A percentile compares a stretch with the other conserved stretches of the same genome.
phyloP scores from a whole-genome alignment of 345 rosid species.

The Brassica nigra region DNA sequence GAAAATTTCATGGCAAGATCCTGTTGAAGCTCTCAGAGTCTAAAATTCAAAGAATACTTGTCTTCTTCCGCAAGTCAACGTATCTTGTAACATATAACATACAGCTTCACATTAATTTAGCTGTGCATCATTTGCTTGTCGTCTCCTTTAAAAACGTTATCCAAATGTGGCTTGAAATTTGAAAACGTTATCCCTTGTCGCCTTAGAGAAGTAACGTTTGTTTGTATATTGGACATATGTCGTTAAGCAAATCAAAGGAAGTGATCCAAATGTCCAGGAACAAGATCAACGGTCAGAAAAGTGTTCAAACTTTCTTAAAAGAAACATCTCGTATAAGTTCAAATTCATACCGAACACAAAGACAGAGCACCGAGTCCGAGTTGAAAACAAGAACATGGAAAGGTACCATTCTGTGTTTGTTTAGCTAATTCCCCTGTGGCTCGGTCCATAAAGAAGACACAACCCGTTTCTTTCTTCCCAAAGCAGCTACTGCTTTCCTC shows the following conservation, averaged over 20 bases:
- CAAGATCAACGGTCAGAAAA: slow-evolving; percentile 9
- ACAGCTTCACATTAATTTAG: slow-evolving; percentile 24
- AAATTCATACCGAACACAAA: slow-evolving; percentile 14
- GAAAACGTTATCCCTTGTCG: slow-evolving; percentile 24
- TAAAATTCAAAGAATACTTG: slow-evolving; percentile 22
- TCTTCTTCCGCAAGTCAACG: neutral
- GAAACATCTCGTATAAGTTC: slow-evolving; percentile 3
- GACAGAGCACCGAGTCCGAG: neutral
- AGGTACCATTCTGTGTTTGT: slow-evolving; percentile 24
- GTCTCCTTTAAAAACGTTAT: slow-evolving; percentile 6
- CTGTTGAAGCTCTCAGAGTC: slow-evolving; percentile 71
- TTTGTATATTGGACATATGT: slow-evolving; percentile 22
- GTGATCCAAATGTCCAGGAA: slow-evolving; percentile 34
- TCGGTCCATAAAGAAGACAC: slow-evolving; percentile 74
- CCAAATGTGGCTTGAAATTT: slow-evolving; percentile 15
- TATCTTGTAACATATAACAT: slow-evolving; percentile 29
- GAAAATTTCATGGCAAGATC: slow-evolving; percentile 96
- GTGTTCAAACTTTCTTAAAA: slow-evolving; percentile 14
- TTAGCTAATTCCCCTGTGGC: slow-evolving; percentile 65
- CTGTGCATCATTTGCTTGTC: slow-evolving; percentile 18
- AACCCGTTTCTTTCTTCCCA: slow-evolving; percentile 37
- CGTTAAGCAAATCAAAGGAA: neutral
- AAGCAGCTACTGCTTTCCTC: neutral
- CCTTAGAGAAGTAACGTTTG: neutral
- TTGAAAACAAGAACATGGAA: slow-evolving; percentile 25